Evolutionary conservation across 2,329 filamentous ascomycete genomes (phyloP).

Genomic region (Chrysoporthe puriensis): DNA sequence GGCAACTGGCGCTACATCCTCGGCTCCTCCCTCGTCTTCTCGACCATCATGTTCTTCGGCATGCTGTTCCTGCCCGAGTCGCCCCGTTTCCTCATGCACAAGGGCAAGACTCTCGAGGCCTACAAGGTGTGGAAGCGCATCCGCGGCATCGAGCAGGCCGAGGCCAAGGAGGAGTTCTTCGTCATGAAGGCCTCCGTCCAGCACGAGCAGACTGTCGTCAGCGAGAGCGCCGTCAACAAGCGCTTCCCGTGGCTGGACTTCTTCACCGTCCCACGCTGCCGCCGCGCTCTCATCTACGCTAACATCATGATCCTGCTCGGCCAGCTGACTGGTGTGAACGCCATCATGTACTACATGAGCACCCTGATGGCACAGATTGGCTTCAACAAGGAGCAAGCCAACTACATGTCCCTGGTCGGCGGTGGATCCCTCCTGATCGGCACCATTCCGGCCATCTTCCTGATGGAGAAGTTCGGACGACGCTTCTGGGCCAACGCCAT

Average conservation of each 20-base stretch:
- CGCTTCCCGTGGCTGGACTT: conserved; percentile 74
- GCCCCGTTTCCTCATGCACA: conserved; percentile 72
- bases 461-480: conserved; percentile 73
- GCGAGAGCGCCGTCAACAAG: conserved; percentile 54
- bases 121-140: conserved; percentile 76
- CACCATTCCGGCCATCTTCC: conserved; percentile 69
- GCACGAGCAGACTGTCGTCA: conserved; percentile 57
- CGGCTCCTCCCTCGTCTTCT: conserved; percentile 72
- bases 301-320: conserved; percentile 73
- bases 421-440: conserved; percentile 69
- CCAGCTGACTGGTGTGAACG: conserved; percentile 72
- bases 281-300: conserved; percentile 67
- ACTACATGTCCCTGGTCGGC: conserved; percentile 77
- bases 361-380: conserved; percentile 70
- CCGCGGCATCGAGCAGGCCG: conserved; percentile 59
- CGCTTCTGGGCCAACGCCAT: conserved; percentile 76
- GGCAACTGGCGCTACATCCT: conserved; percentile 78
- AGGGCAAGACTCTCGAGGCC: conserved; percentile 60
- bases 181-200: conserved; percentile 68
- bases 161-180: conserved; percentile 71
- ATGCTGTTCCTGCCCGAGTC: conserved; percentile 75
- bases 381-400: conserved; percentile 63
- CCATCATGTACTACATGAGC: conserved; percentile 74
- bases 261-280: conserved; percentile 70
- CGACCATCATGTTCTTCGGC: conserved; percentile 62